A percentile compares a stretch with the other conserved stretches of the same genome.
Conservation (phyloP, 2,329 filamentous ascomycete species). For the Fusarium sp. region DNA sequence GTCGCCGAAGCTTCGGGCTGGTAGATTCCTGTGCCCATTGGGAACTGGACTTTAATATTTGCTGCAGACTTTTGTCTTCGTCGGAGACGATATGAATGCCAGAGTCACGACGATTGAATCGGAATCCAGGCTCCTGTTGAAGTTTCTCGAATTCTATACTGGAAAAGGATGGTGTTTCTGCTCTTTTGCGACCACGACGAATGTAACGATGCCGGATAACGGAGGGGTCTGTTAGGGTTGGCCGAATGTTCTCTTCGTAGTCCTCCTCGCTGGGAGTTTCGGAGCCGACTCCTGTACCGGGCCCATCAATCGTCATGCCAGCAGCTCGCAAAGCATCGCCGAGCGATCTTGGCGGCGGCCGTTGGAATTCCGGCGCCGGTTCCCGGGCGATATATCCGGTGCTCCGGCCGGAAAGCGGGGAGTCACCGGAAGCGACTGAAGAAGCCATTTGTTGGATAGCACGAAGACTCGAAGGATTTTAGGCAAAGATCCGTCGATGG, state of each 20-base stretch:
- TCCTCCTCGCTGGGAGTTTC: conserved; percentile 64
- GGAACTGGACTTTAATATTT: conserved; percentile 48
- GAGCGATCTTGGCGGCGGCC: conserved; percentile 45
- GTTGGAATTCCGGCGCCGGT: conserved; percentile 19
- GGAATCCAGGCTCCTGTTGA: conserved; percentile 12
- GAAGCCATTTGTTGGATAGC: conserved; percentile 25
- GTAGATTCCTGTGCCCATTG: conserved; percentile 42
- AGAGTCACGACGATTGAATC: conserved; percentile 45
- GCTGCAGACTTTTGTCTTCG: conserved; percentile 50
- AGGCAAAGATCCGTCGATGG: neutral
- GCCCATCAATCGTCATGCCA: conserved; percentile 44
- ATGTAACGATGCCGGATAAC: conserved; percentile 39
- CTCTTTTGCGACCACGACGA: conserved; percentile 5
- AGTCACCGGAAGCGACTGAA: conserved; percentile 9
- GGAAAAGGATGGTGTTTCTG: conserved; percentile 28
- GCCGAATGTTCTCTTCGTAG: conserved; percentile 58
- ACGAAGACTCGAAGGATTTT: neutral
- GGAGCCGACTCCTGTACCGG: conserved; percentile 50
- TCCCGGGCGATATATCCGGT: conserved; percentile 11
- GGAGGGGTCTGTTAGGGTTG: conserved; percentile 42
- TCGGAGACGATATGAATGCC: conserved; percentile 50
- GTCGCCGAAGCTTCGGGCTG: conserved; percentile 29
- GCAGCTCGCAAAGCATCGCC: conserved; percentile 49
- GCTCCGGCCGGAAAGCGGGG: conserved; percentile 30
- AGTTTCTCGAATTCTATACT: conserved; percentile 16